Conservation (phyloP, 495 filamentous ascomycete genomes). For the Penicillium angulare region DNA sequence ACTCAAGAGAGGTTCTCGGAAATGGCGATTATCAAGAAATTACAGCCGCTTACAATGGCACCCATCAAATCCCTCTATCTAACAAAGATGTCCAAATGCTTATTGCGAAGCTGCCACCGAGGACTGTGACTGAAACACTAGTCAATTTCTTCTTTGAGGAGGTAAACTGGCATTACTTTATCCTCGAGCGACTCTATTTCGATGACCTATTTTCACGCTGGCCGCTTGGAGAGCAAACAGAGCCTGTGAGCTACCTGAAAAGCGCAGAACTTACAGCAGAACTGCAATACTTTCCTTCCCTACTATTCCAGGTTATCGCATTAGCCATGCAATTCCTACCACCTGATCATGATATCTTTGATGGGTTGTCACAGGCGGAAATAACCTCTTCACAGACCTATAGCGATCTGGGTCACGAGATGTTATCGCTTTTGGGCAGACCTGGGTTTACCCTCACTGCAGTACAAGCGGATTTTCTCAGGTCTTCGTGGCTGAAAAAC, state of each 20-base stretch:
- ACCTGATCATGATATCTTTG: neutral
- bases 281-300: conserved; percentile 15
- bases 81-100: neutral
- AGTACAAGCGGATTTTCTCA: conserved; percentile 2
- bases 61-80: neutral
- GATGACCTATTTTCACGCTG: neutral
- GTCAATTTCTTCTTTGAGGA: neutral
- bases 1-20: neutral
- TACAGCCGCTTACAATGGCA: neutral
- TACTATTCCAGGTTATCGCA: conserved; percentile 17
- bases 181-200: neutral
- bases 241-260: neutral
- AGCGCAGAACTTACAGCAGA: conserved; percentile 1
- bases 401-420: neutral
- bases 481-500: conserved; percentile 12
- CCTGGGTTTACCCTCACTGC: conserved; percentile 1
- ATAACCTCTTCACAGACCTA: neutral
- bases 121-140: neutral
- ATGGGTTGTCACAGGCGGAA: neutral
- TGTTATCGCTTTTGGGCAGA: neutral
- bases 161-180: neutral
- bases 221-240: neutral
- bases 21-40: neutral
- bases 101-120: neutral
- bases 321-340: conserved; percentile 13